Evolutionary conservation across 2,329 filamentous ascomycete genomes (phyloP), one percentile per base, ranked within the genome.

Genomic region (Penicillium paneum): DNA sequence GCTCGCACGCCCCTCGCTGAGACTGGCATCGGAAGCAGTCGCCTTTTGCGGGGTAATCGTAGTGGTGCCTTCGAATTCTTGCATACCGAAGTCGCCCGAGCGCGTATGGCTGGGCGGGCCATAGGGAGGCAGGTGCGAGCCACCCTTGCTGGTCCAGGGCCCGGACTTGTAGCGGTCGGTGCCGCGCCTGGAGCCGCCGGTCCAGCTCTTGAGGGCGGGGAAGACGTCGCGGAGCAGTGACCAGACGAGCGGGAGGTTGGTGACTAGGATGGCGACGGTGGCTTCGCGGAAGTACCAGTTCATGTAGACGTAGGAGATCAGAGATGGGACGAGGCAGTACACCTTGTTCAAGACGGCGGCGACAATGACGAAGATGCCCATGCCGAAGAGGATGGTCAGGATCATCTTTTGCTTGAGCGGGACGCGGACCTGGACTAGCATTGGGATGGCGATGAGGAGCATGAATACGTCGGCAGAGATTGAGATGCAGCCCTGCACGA

Each of bases 231-330:
- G 72, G 8, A 81, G 64, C 2, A 81, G 71, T 1, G 78, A 79
- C 79, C 79, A 82, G 12, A 79, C 74, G 39, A 78, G 76, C 0
- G 79, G 79, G 1, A 81, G 65, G 54, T 81, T 81, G 55, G 79
- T 79, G 17, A 82, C 79, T 1, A 80, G 67, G 31, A 78, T 66
- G 28, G 73, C 74, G 15, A 75, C 74, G 1, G 72, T 73, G 7
- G 73, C 74, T 68, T 78, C 76, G 12, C 75, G 72, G 65, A 76
- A 75, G 58, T 78, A 78, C 77, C 77, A 79, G 61, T 75, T 76
- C 72, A 79, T 72, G 64, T 77, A 74, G 52, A 73, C 66, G 55
- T 74, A 75, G 36, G 71, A 73, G 40, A 75, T 71, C 32, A 77
- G 60, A 1, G 67, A 58, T 1, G 76, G 69, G 21, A 75, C 73